Evolutionary conservation across 495 filamentous ascomycete genomes (phyloP).

Genomic region (Aspergillus homomorphus): DNA sequence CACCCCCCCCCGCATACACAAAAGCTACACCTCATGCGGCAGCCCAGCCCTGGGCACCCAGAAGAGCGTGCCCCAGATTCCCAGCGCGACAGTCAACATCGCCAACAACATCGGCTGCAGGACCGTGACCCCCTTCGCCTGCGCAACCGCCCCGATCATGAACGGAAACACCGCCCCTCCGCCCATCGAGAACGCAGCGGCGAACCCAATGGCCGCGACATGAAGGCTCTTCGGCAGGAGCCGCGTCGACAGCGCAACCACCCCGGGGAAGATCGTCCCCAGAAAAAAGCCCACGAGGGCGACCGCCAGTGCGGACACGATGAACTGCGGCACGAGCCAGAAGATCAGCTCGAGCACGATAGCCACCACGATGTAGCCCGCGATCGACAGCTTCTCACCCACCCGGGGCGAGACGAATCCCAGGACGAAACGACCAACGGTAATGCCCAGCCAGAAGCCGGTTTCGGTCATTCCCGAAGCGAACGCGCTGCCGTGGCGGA

Average conservation of each 20-base stretch:
- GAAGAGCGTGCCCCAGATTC: too few species aligned
- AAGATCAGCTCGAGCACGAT: slow-evolving; percentile 56
- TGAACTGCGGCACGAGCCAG: slow-evolving; percentile 63
- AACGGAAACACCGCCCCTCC: slow-evolving; percentile 73
- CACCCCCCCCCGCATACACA: too few species aligned
- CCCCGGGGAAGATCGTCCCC: slow-evolving; percentile 62
- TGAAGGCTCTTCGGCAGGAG: slow-evolving; percentile 70
- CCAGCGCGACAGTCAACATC: slow-evolving; percentile 17
- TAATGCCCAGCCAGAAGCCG: slow-evolving; percentile 60
- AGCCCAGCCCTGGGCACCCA: too few species aligned
- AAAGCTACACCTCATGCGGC: too few species aligned
- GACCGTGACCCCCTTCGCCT: slow-evolving; percentile 64
- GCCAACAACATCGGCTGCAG: slow-evolving; percentile 65
- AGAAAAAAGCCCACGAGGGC: slow-evolving; percentile 65
- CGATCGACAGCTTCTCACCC: slow-evolving; percentile 53
- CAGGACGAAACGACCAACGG: slow-evolving; percentile 51
- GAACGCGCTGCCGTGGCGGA: slow-evolving; percentile 49
- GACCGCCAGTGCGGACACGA: slow-evolving; percentile 65
- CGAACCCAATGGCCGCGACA: slow-evolving; percentile 75
- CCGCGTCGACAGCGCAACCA: slow-evolving; percentile 70
- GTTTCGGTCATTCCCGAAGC: slow-evolving; percentile 55
- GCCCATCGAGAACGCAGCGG: slow-evolving; percentile 69
- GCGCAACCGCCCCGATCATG: slow-evolving; percentile 67
- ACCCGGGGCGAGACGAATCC: slow-evolving; percentile 56
- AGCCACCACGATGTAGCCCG: slow-evolving; percentile 45